These are phyloP conservation scores for Rhodotorula sp. DNA, from an alignment of 1,284 basidiomycete species.

Conservation along the genomic window DNA sequence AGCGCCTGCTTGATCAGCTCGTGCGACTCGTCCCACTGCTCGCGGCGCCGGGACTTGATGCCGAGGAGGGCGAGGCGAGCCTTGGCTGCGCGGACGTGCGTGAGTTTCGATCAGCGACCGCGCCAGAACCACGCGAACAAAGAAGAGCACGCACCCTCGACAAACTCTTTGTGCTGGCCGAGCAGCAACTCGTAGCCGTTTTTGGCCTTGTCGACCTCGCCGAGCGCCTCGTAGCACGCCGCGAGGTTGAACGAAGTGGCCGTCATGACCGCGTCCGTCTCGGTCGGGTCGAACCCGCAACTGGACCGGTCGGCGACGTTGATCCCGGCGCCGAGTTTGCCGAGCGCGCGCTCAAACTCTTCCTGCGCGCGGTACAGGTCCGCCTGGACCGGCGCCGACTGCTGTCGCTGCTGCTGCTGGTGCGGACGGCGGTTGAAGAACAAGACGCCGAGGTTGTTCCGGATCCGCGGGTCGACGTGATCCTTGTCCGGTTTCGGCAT, in stretches of 20 bases:
- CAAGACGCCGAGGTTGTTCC: slow-evolving; percentile 77
- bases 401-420: not conserved
- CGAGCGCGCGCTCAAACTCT: slow-evolving; percentile 55
- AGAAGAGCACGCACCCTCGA: slow-evolving; percentile 67
- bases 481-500: slow-evolving; percentile 25
- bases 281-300: slow-evolving; percentile 2
- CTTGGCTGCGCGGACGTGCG: slow-evolving; percentile 64
- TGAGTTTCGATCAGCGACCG: not conserved
- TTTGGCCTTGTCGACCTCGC: slow-evolving; percentile 67
- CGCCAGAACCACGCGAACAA: not conserved
- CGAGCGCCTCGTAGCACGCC: slow-evolving; percentile 78
- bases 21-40: slow-evolving; percentile 75
- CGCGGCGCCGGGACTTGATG: slow-evolving; percentile 52
- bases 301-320: slow-evolving; percentile 44
- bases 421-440: slow-evolving; percentile 62
- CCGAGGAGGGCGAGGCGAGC: slow-evolving; percentile 80
- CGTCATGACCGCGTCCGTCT: slow-evolving; percentile 66
- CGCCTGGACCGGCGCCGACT: slow-evolving; percentile 48
- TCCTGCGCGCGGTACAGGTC: slow-evolving; percentile 52
- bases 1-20: slow-evolving; percentile 82
- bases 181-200: slow-evolving; percentile 80
- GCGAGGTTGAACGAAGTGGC: slow-evolving; percentile 85
- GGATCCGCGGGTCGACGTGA: slow-evolving; percentile 59
- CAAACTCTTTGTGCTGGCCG: slow-evolving; percentile 83
- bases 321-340: slow-evolving; percentile 57